Base-by-base conservation (phyloP, 257 asterid genomes). In the Solanum pennellii region DNA sequence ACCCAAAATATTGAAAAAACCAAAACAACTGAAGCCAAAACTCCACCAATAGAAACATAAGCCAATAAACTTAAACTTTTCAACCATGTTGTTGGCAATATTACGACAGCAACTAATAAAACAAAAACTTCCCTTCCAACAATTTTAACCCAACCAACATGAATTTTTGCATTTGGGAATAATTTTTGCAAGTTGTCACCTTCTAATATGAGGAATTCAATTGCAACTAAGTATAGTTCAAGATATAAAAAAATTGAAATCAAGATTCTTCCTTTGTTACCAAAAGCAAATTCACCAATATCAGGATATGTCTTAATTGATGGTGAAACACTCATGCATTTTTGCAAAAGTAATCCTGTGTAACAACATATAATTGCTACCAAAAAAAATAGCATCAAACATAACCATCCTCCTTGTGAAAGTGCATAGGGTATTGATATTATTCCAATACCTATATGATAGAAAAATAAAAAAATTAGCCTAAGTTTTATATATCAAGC, bases 51-150 rank as follows among this genome's bases (percentile, higher is more conserved):
- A 12, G 94, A 94, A 69, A 93, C 88, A 80, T 94, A 93, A 27
- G 94, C 94, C 7, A 94, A 86, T 13, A 88, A 49, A 0, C 94
- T 91, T 11, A 94, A 89, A 35, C 85, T 89, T 47, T 87, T 92
- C 29, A 93, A 12, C 97, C 96, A 93, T 12, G 94, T 91, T 23
- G 94, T 92, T 2, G 96, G 96, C 89, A 94, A 84, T 87, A 94
- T 83, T 4, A 91, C 74, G 0, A 91, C 84, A 11, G 94, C 94
- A 2, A 90, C 86, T 12, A 91, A 33, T 37, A 90, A 1, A 33
- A 93, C 88, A 88, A 93, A 94, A 10, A 68, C 84, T 29, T 87
- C 88, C 82, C 92, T 76, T 45, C 93, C 94, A 65, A 88, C 93
- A 39, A 93, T n/a, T 10, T 4, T 86, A 6, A 18, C 86, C 0